Percentiles rank a stretch among this genome's conserved stretches.
Evolutionary conservation across 2,329 filamentous ascomycete species (phyloP).

Genomic region (Stemphylium beticola): DNA sequence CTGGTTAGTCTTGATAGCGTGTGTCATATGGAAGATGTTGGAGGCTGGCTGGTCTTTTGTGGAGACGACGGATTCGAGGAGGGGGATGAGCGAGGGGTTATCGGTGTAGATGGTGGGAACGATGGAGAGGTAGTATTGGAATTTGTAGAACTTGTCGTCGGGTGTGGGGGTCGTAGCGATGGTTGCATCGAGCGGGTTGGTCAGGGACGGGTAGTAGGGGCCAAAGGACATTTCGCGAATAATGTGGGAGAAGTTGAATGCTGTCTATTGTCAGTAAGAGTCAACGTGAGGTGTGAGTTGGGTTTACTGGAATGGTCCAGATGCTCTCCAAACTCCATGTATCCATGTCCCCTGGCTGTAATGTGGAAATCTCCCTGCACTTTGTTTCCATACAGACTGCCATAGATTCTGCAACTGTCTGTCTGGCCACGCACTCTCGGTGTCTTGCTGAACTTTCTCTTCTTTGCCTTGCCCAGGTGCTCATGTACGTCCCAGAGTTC

Average conservation of each 20-base stretch:
- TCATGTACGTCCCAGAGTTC: conserved; percentile 88
- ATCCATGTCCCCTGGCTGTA: conserved; percentile 94
- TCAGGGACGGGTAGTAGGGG: conserved; percentile 90
- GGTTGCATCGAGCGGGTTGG: conserved; percentile 93
- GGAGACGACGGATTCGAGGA: conserved; percentile 44
- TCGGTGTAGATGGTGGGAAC: conserved; percentile 89
- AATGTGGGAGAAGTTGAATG: conserved; percentile 97
- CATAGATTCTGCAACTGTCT: conserved; percentile 88
- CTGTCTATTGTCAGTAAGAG: conserved; percentile 53
- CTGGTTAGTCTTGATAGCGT: conserved; percentile 89
- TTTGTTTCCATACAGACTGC: conserved; percentile 90
- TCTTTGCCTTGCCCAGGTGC: conserved; percentile 77
- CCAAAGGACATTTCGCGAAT: conserved; percentile 96
- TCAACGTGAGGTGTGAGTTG: background rate
- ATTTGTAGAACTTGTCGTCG: conserved; percentile 84
- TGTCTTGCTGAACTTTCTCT: conserved; percentile 73
- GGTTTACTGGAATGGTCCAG: conserved; percentile 78
- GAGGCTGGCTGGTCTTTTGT: conserved; percentile 42
- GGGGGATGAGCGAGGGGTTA: conserved; percentile 56
- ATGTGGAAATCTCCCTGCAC: conserved; percentile 99
- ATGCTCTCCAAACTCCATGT: conserved; percentile 79
- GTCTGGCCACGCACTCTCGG: conserved; percentile 65
- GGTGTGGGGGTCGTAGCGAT: conserved; percentile 83
- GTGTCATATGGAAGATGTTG: conserved; percentile 47
- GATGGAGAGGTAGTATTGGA: conserved; percentile 95